A percentile compares a stretch with the other conserved stretches of the same genome.
These are phyloP conservation scores for Dysphania ambrosioides DNA, from an alignment of 148 eudicot species.

Conservation along the genomic window DNA sequence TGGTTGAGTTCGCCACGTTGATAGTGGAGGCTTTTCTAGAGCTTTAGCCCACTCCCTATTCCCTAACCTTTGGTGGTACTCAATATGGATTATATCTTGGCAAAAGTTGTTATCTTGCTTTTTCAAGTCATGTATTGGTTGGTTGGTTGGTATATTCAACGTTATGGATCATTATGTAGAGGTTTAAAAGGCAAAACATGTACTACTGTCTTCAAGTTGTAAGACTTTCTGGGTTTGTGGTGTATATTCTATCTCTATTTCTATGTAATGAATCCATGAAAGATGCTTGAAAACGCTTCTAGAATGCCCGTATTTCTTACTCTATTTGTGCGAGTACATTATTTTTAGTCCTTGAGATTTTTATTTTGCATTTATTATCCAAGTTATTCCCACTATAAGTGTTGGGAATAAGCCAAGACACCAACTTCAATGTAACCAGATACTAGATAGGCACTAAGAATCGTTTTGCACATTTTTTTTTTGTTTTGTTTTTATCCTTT, in stretches of 20 bases:
- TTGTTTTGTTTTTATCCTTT: no score
- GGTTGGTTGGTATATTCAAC: conserved; percentile 4
- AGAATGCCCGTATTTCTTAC: neutral
- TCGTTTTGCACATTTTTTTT: no score
- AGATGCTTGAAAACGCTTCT: conserved; percentile 11
- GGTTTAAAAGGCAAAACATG: conserved; percentile 8
- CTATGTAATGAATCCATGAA: conserved; percentile 16
- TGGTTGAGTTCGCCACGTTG: neutral
- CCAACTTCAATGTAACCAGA: no score
- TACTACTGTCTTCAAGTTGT: neutral
- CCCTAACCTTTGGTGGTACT: neutral
- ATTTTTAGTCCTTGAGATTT: no score
- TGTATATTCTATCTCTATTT: conserved; percentile 11
- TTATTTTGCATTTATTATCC: no score
- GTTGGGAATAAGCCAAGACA: no score
- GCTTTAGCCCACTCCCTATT: neutral
- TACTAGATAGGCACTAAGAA: no score
- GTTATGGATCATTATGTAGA: neutral
- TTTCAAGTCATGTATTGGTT: conserved; percentile 13
- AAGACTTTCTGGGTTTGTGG: conserved; percentile 18
- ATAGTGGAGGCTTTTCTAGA: neutral
- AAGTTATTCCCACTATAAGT: no score
- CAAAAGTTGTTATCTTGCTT: conserved; percentile 2
- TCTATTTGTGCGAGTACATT: neutral
- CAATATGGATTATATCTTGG: neutral